phyloP scores from a whole-genome alignment of 1,284 basidiomycete species.

The Albatrellus sp. region DNA sequence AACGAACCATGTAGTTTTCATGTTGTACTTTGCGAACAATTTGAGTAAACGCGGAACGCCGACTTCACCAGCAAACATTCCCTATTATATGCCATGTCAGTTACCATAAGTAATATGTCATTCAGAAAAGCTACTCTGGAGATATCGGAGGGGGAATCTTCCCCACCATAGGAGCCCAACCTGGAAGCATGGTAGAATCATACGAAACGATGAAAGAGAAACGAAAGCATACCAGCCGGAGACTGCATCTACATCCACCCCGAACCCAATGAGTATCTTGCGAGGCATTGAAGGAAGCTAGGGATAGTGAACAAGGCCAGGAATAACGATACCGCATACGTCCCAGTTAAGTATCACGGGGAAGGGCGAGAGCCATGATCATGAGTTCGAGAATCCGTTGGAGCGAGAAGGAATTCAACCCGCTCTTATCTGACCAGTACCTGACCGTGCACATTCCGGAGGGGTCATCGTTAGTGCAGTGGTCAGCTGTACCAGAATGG shows the following conservation, averaged over 20 bases:
- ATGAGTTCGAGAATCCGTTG: background rate
- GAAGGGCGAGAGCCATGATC: too few relatives aligned
- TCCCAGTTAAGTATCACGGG: too few relatives aligned
- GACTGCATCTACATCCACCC: conserved; percentile 23
- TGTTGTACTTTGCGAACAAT: conserved; percentile 60
- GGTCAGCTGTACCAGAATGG: too few relatives aligned
- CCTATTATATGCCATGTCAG: conserved; percentile 21
- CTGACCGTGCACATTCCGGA: too few relatives aligned
- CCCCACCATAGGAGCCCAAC: conserved; percentile 61
- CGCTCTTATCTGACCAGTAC: too few relatives aligned
- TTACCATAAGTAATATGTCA: too few relatives aligned
- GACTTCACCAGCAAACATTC: conserved; percentile 65
- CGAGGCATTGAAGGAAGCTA: conserved; percentile 14
- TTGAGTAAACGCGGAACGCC: conserved; percentile 57
- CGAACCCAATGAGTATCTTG: conserved; percentile 20
- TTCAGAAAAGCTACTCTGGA: conserved; percentile 29
- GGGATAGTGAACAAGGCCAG: too few relatives aligned
- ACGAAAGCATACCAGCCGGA: conserved; percentile 17
- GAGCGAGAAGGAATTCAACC: background rate
- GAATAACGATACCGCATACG: too few relatives aligned
- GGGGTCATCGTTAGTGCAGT: too few relatives aligned
- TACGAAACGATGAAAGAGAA: background rate
- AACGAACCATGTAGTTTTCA: conserved; percentile 65
- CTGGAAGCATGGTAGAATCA: conserved; percentile 18
- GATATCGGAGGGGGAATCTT: conserved; percentile 55